Conservation (phyloP, 2,329 filamentous ascomycete genomes). For the Diaporthe batatas region DNA sequence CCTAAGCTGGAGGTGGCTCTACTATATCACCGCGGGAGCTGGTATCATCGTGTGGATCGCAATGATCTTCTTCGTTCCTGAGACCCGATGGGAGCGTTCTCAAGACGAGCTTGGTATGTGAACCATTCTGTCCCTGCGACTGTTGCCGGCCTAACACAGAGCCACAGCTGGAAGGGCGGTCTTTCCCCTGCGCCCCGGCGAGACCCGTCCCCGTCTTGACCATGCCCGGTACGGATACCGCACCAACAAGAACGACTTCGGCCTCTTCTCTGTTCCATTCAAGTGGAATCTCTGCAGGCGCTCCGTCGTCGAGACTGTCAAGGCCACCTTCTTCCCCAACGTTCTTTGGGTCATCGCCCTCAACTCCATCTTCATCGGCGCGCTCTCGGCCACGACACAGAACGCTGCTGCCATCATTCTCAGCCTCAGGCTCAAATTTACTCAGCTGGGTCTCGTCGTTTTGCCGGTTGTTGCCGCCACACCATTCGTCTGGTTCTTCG, state of each 20-base stretch:
- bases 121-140: too few relatives aligned
- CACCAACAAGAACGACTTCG: conserved; percentile 43
- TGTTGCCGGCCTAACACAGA: neutral
- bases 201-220: conserved; percentile 44
- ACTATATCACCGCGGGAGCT: conserved; percentile 43
- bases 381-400: conserved; percentile 42
- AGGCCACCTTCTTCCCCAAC: conserved; percentile 44
- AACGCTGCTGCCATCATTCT: conserved; percentile 43
- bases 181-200: conserved; percentile 42
- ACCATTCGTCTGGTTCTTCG: conserved; percentile 43
- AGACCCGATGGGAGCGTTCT: conserved; percentile 44
- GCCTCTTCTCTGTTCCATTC: conserved; percentile 41
- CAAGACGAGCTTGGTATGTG: conserved; percentile 44
- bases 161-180: conserved; percentile 42
- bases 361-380: conserved; percentile 41
- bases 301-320: conserved; percentile 43
- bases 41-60: conserved; percentile 44
- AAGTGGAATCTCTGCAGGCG: conserved; percentile 42
- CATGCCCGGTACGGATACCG: conserved; percentile 43
- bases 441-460: conserved; percentile 39
- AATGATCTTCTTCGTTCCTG: conserved; percentile 45
- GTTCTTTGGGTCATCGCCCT: conserved; percentile 45
- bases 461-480: conserved; percentile 40
- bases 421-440: conserved; percentile 41
- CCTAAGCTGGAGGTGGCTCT: conserved; percentile 46